Conservation (phyloP, 306 rosid species). For the Astragalus membranaceus region DNA sequence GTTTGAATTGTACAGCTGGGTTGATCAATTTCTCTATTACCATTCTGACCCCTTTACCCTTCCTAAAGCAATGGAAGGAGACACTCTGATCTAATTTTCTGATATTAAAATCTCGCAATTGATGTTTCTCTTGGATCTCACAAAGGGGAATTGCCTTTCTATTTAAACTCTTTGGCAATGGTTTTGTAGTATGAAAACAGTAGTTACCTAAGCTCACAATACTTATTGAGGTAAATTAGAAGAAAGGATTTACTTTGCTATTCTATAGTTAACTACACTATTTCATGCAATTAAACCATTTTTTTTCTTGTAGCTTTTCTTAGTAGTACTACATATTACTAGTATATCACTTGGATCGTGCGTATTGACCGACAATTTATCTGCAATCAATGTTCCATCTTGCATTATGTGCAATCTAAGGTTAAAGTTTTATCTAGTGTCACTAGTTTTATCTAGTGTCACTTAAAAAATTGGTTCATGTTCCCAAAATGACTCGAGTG, state of each 20-base stretch:
- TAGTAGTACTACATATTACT: no score
- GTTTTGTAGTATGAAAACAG: neutral
- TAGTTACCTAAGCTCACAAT: neutral
- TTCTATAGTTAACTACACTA: neutral
- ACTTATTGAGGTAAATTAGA: neutral
- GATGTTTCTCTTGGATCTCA: conserved; percentile 3
- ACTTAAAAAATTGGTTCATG: neutral
- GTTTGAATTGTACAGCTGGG: conserved; percentile 43
- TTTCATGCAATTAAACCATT: neutral
- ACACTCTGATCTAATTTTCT: conserved; percentile 25
- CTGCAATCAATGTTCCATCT: neutral
- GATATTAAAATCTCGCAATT: neutral
- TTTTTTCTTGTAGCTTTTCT: neutral
- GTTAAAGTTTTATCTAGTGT: neutral
- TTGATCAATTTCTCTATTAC: conserved; percentile 12
- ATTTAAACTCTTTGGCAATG: neutral
- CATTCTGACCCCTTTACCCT: neutral
- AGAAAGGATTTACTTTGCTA: neutral
- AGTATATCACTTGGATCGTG: neutral
- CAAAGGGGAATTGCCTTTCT: neutral
- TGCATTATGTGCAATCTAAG: neutral
- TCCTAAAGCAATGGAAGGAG: conserved; percentile 23
- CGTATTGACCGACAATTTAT: neutral
- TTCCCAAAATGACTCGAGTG: neutral
- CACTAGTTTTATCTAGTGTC: neutral